Percentiles rank a stretch among this genome's conserved stretches.
Evolutionary conservation across 768 basidiomycete species (phyloP).

Genomic region (Cantharellus cinnabarinus): DNA sequence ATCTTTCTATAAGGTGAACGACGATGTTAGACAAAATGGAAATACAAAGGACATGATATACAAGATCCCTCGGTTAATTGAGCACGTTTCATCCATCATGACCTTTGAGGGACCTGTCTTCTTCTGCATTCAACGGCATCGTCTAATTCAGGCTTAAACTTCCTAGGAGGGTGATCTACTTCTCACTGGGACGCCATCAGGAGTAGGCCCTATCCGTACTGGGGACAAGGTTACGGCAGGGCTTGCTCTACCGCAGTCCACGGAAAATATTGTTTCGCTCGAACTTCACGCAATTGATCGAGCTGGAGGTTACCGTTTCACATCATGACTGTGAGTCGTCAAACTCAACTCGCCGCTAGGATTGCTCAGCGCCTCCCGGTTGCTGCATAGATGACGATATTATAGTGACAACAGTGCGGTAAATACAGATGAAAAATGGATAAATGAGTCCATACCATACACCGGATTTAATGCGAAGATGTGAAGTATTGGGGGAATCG

Average conservation of each 20-base stretch:
- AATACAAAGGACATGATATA: constrained; percentile 83
- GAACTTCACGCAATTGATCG: constrained; percentile 46
- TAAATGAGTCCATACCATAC: too few relatives aligned
- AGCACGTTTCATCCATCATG: constrained; percentile 92
- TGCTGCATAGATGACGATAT: too few relatives aligned
- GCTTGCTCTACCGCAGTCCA: constrained; percentile 23
- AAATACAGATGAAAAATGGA: too few relatives aligned
- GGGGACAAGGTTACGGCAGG: constrained; percentile 67
- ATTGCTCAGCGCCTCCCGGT: too few relatives aligned
- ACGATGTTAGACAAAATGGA: constrained; percentile 62
- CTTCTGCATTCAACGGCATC: constrained; percentile 2
- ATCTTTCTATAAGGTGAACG: constrained; percentile 46
- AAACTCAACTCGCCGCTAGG: too few relatives aligned
- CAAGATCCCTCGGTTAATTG: constrained; percentile 66
- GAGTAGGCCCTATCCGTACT: constrained; percentile 57
- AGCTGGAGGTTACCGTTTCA: constrained; percentile 47
- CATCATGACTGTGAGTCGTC: constrained; percentile 6
- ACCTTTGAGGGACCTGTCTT: constrained; percentile 54
- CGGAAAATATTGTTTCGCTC: constrained; percentile 30
- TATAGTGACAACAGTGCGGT: too few relatives aligned
- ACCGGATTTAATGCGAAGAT: too few relatives aligned
- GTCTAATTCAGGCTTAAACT: background rate
- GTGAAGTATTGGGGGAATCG: too few relatives aligned
- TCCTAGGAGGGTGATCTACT: constrained; percentile 75
- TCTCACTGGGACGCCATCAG: constrained; percentile 79